phyloP scores from a whole-genome alignment of 2,329 filamentous ascomycete genomes.

The Fusarium sp. region DNA sequence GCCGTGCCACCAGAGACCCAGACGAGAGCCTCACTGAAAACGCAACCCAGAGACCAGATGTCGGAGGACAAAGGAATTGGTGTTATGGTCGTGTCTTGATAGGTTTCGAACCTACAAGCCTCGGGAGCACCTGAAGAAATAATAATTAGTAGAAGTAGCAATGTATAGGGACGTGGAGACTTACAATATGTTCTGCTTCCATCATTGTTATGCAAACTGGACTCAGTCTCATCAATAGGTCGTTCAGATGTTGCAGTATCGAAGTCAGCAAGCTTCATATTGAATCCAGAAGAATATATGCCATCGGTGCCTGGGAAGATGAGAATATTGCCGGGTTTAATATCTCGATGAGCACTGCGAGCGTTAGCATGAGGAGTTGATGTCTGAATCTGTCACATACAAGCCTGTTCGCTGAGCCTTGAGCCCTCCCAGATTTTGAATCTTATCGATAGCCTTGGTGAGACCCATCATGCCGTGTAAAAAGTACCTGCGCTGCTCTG shows the following conservation, averaged over 20 bases:
- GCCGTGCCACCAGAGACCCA: conserved; percentile 13
- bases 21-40: conserved; percentile 24
- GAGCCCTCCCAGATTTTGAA: conserved; percentile 13
- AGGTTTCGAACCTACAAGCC: neutral
- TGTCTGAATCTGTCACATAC: neutral
- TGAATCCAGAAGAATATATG: neutral
- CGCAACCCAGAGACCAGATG: conserved; percentile 36
- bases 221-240: neutral
- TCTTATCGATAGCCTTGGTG: neutral
- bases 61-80: neutral
- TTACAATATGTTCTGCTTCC: conserved; percentile 29
- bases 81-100: neutral
- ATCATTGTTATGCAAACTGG: conserved; percentile 5
- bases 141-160: no score
- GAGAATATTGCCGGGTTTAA: conserved; percentile 30
- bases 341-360: conserved; percentile 29
- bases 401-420: neutral
- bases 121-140: conserved; percentile 15
- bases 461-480: conserved; percentile 15
- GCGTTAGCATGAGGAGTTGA: neutral
- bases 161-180: no score
- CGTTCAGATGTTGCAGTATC: neutral
- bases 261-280: conserved; percentile 30
- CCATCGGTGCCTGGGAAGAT: neutral
- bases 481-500: conserved; percentile 3